A percentile compares a stretch with the other conserved stretches of the same genome.
phyloP scores from a whole-genome alignment of 2,329 filamentous ascomycete species.

The Lasiodiplodia sp. region DNA sequence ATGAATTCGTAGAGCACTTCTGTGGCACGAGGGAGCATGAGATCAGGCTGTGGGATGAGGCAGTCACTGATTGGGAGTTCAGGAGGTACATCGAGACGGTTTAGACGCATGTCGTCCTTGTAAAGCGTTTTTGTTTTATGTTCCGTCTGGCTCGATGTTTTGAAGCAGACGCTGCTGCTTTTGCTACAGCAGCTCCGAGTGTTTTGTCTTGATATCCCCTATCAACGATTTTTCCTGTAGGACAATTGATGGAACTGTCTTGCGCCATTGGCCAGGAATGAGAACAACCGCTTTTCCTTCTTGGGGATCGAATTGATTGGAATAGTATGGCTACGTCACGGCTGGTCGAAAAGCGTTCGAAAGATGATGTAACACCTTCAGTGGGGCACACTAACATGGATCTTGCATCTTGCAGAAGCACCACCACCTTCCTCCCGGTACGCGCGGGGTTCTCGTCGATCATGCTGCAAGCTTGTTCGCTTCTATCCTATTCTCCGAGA shows the following conservation, averaged over 20 bases:
- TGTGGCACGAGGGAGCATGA: conserved; percentile 93
- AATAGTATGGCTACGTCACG: neutral
- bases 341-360: neutral
- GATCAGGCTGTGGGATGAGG: conserved; percentile 88
- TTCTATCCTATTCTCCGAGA: neutral
- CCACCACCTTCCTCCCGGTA: neutral
- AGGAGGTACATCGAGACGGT: conserved; percentile 82
- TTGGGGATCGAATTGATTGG: neutral
- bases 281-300: neutral
- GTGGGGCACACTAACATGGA: conserved; percentile 1
- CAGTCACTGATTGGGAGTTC: conserved; percentile 94
- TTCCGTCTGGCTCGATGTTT: neutral
- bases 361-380: neutral
- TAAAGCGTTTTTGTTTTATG: neutral
- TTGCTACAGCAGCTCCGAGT: neutral
- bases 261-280: neutral
- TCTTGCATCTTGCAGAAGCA: neutral
- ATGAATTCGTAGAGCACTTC: conserved; percentile 96
- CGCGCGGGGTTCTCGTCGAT: neutral
- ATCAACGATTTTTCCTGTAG: neutral
- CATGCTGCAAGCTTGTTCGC: neutral
- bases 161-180: neutral
- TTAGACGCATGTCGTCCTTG: conserved; percentile 39
- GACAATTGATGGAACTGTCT: neutral
- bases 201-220: conserved; percentile 1